These are phyloP conservation scores for Capsicum chinense DNA, from an alignment of 257 asterid genomes.

Conservation along the genomic window DNA sequence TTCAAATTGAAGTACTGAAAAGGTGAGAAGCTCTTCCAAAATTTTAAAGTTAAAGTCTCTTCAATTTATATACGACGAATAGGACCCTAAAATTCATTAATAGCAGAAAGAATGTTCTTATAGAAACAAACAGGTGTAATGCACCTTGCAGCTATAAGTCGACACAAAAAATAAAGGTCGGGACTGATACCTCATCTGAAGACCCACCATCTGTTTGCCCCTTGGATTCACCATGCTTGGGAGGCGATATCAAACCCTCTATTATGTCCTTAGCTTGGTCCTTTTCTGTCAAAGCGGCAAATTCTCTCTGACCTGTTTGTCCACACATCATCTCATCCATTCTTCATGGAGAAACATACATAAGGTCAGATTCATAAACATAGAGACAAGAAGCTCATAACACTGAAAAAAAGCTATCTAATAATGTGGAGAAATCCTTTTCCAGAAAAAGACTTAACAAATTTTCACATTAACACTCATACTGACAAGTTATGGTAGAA, in stretches of 20 bases:
- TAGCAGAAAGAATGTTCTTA: not conserved
- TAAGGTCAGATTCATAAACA: slow-evolving; percentile 27
- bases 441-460: not conserved
- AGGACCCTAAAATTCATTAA: slow-evolving; percentile 7
- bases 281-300: slow-evolving; percentile 58
- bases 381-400: slow-evolving; percentile 4
- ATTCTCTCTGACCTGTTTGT: slow-evolving; percentile 68
- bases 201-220: slow-evolving; percentile 46
- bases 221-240: slow-evolving; percentile 48
- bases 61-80: not conserved
- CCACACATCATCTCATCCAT: slow-evolving; percentile 97
- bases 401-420: not conserved
- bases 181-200: slow-evolving; percentile 65
- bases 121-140: not conserved
- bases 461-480: not conserved
- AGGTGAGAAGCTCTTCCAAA: not conserved
- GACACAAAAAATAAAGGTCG: slow-evolving; percentile 29
- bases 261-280: slow-evolving; percentile 51
- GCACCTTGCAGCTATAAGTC: not conserved
- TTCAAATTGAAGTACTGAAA: not conserved
- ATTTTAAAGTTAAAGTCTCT: not conserved
- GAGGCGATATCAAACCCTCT: slow-evolving; percentile 50
- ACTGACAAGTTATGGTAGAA: slow-evolving; percentile 7
- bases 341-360: slow-evolving; percentile 51
- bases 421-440: not conserved